Evolutionary conservation across 208 protist species (phyloP).

Genomic region (Herpetomonas muscarum): DNA sequence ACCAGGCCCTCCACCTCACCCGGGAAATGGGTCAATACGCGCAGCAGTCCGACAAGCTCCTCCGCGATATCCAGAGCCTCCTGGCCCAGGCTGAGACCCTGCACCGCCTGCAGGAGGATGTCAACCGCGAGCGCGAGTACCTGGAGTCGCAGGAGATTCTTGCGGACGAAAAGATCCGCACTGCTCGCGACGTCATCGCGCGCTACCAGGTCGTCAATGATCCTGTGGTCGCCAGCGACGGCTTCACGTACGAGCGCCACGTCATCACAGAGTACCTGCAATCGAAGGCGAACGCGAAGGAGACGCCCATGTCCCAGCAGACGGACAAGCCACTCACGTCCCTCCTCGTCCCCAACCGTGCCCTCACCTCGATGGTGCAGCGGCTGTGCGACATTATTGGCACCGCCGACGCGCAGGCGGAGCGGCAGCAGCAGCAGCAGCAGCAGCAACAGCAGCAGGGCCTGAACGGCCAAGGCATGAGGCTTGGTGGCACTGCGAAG

Average conservation of each 20-base stretch:
- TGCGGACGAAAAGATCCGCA: conserved; percentile 49
- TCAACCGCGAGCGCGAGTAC: conserved; percentile 46
- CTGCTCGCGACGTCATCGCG: conserved; percentile 54
- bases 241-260: conserved; percentile 89
- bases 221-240: conserved; percentile 87
- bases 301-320: conserved; percentile 65
- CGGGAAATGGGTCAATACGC: conserved; percentile 47
- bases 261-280: conserved; percentile 77
- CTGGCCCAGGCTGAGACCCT: conserved; percentile 38
- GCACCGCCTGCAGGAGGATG: conserved; percentile 55
- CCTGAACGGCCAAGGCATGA: background rate
- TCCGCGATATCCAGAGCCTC: conserved; percentile 41
- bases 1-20: conserved; percentile 24
- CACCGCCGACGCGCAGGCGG: background rate
- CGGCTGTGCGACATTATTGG: conserved; percentile 40
- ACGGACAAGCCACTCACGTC: conserved; percentile 59
- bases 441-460: background rate
- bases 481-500: background rate
- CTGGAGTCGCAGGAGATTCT: conserved; percentile 31
- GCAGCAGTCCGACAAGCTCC: conserved; percentile 29
- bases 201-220: conserved; percentile 73
- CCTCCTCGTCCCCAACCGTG: conserved; percentile 73
- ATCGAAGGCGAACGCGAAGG: conserved; percentile 37
- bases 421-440: background rate
- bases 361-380: conserved; percentile 74